Evolutionary conservation across 257 asterid species (phyloP).

Genomic region (Scutellaria baicalensis): DNA sequence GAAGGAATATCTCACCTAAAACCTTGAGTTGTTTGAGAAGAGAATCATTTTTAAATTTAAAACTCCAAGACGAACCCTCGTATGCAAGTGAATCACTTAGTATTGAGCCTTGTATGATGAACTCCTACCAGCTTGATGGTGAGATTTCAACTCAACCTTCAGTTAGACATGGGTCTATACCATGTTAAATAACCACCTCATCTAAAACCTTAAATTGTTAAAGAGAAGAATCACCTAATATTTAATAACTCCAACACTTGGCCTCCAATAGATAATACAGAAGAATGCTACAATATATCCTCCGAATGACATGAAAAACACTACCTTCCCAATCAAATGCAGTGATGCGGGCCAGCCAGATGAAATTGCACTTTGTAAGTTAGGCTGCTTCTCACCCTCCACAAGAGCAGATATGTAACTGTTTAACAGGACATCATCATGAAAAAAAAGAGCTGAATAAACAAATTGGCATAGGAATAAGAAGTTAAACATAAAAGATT

Average conservation of each 20-base stretch:
- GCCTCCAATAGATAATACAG: not conserved
- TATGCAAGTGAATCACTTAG: not conserved
- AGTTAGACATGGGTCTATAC: not conserved
- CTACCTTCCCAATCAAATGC: constrained; percentile 96
- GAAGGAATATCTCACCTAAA: not conserved
- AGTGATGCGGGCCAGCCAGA: constrained; percentile 96
- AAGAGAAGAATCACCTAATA: not conserved
- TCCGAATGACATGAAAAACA: not conserved
- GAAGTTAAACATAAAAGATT: constrained; percentile 1
- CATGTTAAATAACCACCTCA: not conserved
- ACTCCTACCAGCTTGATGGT: not conserved
- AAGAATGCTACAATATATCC: not conserved
- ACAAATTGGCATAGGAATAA: not conserved
- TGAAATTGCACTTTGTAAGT: constrained; percentile 57
- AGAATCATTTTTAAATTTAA: not conserved
- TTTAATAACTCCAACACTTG: not conserved
- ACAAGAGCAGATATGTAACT: constrained; percentile 89
- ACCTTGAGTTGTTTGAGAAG: not conserved
- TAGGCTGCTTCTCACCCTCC: constrained; percentile 55
- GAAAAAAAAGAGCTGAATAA: not conserved
- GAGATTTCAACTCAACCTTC: not conserved
- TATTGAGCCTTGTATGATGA: not conserved
- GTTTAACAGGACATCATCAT: constrained; percentile 20
- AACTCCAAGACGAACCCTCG: not conserved
- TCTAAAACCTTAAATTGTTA: not conserved